These are phyloP conservation scores for Dissophora ornata DNA, from an alignment of 192 early-diverging fungal genomes.

Conservation along the genomic window DNA sequence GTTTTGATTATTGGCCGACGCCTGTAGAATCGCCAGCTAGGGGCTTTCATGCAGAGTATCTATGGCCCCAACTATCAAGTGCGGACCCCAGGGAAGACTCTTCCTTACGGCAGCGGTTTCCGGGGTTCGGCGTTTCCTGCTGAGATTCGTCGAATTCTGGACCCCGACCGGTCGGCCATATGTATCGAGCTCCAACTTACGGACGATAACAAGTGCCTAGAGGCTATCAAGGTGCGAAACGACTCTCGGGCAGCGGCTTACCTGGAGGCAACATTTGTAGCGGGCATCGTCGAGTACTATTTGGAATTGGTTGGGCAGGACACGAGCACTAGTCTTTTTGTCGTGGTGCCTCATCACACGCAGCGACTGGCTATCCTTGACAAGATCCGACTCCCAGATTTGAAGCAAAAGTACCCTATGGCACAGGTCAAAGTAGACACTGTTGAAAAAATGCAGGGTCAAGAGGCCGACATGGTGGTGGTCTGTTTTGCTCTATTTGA, in stretches of 20 bases:
- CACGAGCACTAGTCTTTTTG: constrained; percentile 35
- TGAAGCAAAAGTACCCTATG: constrained; percentile 19
- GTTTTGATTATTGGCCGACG: background rate
- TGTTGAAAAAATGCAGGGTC: constrained; percentile 67
- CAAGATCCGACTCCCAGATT: constrained; percentile 2
- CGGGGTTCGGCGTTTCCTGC: constrained; percentile 14
- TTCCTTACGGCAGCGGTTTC: constrained; percentile 40
- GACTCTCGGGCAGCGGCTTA: constrained; percentile 15
- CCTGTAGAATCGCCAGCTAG: constrained; percentile 62
- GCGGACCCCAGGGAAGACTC: constrained; percentile 19
- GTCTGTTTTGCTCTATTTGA: constrained; percentile 66
- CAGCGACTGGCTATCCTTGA: constrained; percentile 54
- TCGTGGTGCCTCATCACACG: constrained; percentile 62
- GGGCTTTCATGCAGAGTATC: constrained; percentile 59
- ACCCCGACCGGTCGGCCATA: constrained; percentile 44
- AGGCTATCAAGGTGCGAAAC: constrained; percentile 8
- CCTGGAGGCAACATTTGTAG: constrained; percentile 52
- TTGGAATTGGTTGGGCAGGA: constrained; percentile 25
- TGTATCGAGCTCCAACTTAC: constrained; percentile 50
- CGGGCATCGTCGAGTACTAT: constrained; percentile 52
- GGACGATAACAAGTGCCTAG: background rate
- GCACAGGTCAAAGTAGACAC: constrained; percentile 57
- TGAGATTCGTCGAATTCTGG: constrained; percentile 47
- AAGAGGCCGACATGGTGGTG: constrained; percentile 70
- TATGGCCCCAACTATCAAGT: constrained; percentile 54